phyloP scores from a whole-genome alignment of 2,329 filamentous ascomycete species.

The Thielaviopsis euricoi region DNA sequence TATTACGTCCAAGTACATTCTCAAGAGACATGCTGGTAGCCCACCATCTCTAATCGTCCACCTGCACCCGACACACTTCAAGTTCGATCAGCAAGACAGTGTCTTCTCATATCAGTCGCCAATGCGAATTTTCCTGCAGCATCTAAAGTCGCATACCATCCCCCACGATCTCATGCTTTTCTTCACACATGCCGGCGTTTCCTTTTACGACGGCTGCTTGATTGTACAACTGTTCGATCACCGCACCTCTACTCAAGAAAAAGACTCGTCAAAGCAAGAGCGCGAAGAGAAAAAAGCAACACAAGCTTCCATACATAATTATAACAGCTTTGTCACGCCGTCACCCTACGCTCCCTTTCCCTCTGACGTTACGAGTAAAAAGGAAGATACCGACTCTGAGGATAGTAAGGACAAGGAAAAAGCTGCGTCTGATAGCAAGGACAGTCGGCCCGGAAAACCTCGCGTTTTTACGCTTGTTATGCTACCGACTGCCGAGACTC shows the following conservation, averaged over 20 bases:
- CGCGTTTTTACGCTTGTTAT: constrained; percentile 65
- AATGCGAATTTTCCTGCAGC: constrained; percentile 67
- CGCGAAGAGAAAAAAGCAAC: constrained; percentile 43
- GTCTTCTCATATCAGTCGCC: constrained; percentile 86
- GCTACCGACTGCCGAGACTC: constrained; percentile 62
- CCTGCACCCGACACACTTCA: constrained; percentile 70
- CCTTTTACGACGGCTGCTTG: constrained; percentile 86
- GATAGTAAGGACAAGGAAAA: constrained; percentile 21
- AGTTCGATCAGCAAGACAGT: constrained; percentile 86
- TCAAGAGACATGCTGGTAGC: constrained; percentile 61
- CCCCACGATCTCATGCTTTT: constrained; percentile 80
- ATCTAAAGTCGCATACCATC: constrained; percentile 58
- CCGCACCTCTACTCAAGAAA: constrained; percentile 45
- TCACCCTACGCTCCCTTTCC: constrained; percentile 72
- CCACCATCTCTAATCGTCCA: constrained; percentile 77
- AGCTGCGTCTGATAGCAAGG: constrained; percentile 37
- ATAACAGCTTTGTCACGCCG: constrained; percentile 77
- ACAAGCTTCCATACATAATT: constrained; percentile 80
- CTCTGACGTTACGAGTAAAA: constrained; percentile 29
- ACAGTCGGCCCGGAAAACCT: constrained; percentile 35
- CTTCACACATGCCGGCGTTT: constrained; percentile 52
- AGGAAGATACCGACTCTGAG: constrained; percentile 14
- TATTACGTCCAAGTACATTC: constrained; percentile 56
- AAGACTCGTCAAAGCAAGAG: constrained; percentile 35
- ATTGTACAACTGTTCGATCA: constrained; percentile 93